Evolutionary conservation across 1,284 basidiomycete species (phyloP), one percentile per base, ranked within the genome.

Genomic region (Cutaneotrichosporon cutaneum): DNA sequence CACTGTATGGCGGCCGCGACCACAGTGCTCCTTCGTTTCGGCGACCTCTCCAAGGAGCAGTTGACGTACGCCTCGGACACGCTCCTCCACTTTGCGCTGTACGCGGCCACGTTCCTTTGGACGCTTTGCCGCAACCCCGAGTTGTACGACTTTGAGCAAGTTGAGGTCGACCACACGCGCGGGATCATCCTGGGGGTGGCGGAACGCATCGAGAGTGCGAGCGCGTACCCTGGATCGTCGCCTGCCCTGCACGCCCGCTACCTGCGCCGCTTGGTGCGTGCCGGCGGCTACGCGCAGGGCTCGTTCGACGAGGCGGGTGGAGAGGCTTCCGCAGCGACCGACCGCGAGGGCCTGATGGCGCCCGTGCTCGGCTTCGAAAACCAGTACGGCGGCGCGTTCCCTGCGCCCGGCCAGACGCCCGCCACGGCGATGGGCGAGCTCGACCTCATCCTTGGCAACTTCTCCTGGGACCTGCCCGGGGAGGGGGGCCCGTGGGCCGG

Each of bases 61-160:
- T 42, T 73, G 50, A 70, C 71, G 3, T 75, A 68, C 47, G 73
- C 72, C 5, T 70, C 72, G 1, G 73, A 75, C 54, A 75, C 73
- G 6, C 61, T 75, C 35, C 62, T 75, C 21, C 73, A 75, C 62
- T 75, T 75, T 52, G 68, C 73, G 32, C 66, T 75, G 27, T 75
- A 75, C 59, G 73, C 73, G 4, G 71, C 69, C 0, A 73, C 71
- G 13, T 68, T 75, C 54, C 62, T 75, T 16, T 73, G 69, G 55
- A 68, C 67, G 13, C 61, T 70, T 2, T 67, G 63, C 36, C 68
- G 66, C 16, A 61, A 65, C 7, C 68, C 69, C 35, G 65, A 72
- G 60, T 64, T 69, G 54, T 71, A 72, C 66, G 60, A 72, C 62
- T 68, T 73, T 58, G 66, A 71, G 48, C 26, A 60, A 21, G 53